Evolutionary conservation across 1,284 basidiomycete genomes (phyloP).

Genomic region (Phylloboletellus chloephorus): DNA sequence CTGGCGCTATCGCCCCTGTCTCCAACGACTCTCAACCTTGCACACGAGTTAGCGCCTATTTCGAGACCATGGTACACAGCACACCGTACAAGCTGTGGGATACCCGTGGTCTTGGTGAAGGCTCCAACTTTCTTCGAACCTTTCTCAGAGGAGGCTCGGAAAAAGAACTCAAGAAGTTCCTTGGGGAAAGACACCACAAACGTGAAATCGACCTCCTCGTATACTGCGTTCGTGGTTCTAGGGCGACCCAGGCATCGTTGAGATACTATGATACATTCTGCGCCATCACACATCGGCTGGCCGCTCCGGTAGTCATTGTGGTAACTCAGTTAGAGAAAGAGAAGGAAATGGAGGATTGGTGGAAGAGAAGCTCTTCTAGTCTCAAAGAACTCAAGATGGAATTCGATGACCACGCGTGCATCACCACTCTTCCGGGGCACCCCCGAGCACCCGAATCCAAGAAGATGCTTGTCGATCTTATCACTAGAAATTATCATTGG

Average conservation of each 20-base stretch:
- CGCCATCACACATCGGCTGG: conserved; percentile 18
- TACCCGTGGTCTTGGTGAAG: conserved; percentile 28
- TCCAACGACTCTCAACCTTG: conserved; percentile 21
- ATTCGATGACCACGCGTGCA: conserved; percentile 27
- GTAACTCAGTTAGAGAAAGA: conserved; percentile 23
- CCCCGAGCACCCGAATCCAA: conserved; percentile 12
- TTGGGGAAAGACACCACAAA: conserved; percentile 18
- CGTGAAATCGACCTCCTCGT: conserved; percentile 28
- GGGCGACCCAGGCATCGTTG: conserved; percentile 13
- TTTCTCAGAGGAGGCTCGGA: conserved; percentile 14
- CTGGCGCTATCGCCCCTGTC: conserved; percentile 9
- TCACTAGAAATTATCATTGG: conserved; percentile 15
- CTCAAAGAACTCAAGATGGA: conserved; percentile 13
- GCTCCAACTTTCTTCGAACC: conserved; percentile 3
- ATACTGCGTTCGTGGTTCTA: conserved; percentile 24
- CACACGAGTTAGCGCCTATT: conserved; percentile 16
- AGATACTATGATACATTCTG: conserved; percentile 26
- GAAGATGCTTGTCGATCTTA: conserved; percentile 13
- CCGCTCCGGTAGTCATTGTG: conserved; percentile 25
- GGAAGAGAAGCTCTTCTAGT: conserved; percentile 14
- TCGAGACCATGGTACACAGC: conserved; percentile 12
- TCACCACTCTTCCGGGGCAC: conserved; percentile 18
- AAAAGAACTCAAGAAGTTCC: conserved; percentile 19
- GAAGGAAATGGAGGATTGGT: conserved; percentile 26
- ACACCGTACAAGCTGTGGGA: conserved; percentile 23